These are phyloP conservation scores for Hyphodiscus sp. DNA, from an alignment of 2,329 filamentous ascomycete species.

Conservation along the genomic window DNA sequence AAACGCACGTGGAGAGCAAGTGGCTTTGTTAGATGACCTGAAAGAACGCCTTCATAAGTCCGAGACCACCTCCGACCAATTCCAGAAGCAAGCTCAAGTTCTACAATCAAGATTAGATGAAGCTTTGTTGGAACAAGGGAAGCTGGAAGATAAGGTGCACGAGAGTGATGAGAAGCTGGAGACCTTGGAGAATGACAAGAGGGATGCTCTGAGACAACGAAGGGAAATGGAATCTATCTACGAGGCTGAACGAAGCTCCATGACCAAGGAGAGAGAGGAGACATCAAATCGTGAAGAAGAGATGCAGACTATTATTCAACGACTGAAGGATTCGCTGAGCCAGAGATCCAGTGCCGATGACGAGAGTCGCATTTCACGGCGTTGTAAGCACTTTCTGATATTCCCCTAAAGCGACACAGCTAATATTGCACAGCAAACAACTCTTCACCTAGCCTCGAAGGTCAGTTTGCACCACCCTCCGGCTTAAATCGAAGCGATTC, in stretches of 20 bases:
- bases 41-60: constrained; percentile 77
- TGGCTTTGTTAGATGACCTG: constrained; percentile 74
- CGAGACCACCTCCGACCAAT: constrained; percentile 70
- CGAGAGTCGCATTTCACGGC: constrained; percentile 52
- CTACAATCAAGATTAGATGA: constrained; percentile 84
- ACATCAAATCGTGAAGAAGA: constrained; percentile 79
- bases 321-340: constrained; percentile 82
- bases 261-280: constrained; percentile 89
- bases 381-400: constrained; percentile 39
- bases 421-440: constrained; percentile 33
- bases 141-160: constrained; percentile 81
- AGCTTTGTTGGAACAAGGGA: constrained; percentile 71
- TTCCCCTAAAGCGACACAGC: background rate
- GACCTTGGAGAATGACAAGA: constrained; percentile 73
- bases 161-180: constrained; percentile 82
- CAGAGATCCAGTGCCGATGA: constrained; percentile 56
- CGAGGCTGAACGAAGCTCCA: constrained; percentile 79
- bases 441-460: constrained; percentile 64
- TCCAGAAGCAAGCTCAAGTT: constrained; percentile 77
- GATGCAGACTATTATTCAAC: constrained; percentile 82
- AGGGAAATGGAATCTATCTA: constrained; percentile 91
- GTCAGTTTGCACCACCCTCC: constrained; percentile 78
- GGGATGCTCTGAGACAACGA: constrained; percentile 74
- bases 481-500: constrained; percentile 84
- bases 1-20: constrained; percentile 71